Base-by-base conservation (phyloP, 768 basidiomycete species). In the Russula olivacea region DNA sequence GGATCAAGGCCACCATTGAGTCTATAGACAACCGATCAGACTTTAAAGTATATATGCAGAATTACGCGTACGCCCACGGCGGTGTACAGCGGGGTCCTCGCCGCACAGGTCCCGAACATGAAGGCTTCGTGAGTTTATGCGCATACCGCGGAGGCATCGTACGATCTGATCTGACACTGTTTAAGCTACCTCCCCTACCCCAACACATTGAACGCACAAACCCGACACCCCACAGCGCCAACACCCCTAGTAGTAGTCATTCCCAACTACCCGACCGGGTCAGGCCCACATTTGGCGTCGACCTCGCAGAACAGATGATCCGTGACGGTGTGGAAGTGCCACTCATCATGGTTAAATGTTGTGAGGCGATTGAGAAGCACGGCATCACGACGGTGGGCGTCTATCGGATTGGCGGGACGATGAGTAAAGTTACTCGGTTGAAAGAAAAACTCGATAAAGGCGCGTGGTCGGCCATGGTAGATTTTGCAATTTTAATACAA, bases 1-100 rank as follows among this genome's bases (percentile, higher is more conserved):
- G 96, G 14, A 76, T 99, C 54, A 96, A 96, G 73, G 78, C 87
- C 2, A 84, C 91, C 25, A 87, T 89, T 61, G 95, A 98, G 72
- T 83, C 85, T 6, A 97, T 99, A 68, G 96, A 99, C 75, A 94
- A 94, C 69, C 85, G 94, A 43, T 81, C 86, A 40, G 97, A 99
- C 74, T 98, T 99, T 78, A 96, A 90, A 76, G 85, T 82, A 9
- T 99, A 88, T 72, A 98, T 99, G 95, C 93, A 97, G 72, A 93
- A 97, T 72, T 99, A 96, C 71, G 88, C 91, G 0, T 93, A 95
- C 70, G 93, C 93, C 32, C 89, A 90, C 64, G 90, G 88, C 12
- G 78, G 80, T 54, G 75, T 72, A 43, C 76, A 77, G 32, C 79
- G 85, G 43, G 92, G 90, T n/a, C 92, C 91, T 32, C 80, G 90